These are phyloP conservation scores for Sphaerulina populicola DNA, from an alignment of 2,329 filamentous ascomycete genomes.

Conservation along the genomic window DNA sequence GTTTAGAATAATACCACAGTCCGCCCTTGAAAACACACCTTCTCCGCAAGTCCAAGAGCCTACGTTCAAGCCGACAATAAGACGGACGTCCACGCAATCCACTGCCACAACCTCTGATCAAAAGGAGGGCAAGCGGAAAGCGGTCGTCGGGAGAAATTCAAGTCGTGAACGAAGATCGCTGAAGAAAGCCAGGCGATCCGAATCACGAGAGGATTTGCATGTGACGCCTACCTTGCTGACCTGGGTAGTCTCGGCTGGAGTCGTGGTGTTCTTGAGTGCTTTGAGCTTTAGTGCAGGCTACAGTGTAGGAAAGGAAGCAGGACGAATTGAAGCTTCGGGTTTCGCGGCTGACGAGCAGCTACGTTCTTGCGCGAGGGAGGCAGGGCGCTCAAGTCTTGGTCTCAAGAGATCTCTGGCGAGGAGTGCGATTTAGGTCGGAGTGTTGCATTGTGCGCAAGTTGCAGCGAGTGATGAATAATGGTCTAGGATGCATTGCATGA, in stretches of 20 bases:
- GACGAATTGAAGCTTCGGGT: conserved; percentile 19
- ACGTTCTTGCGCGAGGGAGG: conserved; percentile 29
- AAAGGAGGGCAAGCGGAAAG: conserved; percentile 41
- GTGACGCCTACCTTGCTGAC: conserved; percentile 55
- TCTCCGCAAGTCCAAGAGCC: conserved; percentile 25
- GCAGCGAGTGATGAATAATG: not conserved
- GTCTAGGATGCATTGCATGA: conserved; percentile 1
- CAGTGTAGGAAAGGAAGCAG: conserved; percentile 49
- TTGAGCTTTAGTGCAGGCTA: conserved; percentile 59
- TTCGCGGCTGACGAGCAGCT: conserved; percentile 20
- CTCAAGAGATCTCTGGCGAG: conserved; percentile 29
- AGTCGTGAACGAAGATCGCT: conserved; percentile 39
- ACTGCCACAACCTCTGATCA: conserved; percentile 25
- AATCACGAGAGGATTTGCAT: conserved; percentile 28
- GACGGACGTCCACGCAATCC: conserved; percentile 27
- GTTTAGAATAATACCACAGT: conserved; percentile 54
- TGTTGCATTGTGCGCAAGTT: not conserved
- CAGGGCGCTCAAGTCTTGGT: conserved; percentile 28
- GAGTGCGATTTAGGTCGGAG: conserved; percentile 28
- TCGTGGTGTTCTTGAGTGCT: conserved; percentile 56
- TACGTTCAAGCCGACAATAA: conserved; percentile 33
- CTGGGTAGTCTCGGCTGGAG: conserved; percentile 58
- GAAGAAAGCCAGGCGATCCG: conserved; percentile 38
- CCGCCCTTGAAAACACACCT: conserved; percentile 38
- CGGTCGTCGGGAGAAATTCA: conserved; percentile 31